phyloP scores from a whole-genome alignment of 257 asterid genomes.

The Capsicum baccatum region DNA sequence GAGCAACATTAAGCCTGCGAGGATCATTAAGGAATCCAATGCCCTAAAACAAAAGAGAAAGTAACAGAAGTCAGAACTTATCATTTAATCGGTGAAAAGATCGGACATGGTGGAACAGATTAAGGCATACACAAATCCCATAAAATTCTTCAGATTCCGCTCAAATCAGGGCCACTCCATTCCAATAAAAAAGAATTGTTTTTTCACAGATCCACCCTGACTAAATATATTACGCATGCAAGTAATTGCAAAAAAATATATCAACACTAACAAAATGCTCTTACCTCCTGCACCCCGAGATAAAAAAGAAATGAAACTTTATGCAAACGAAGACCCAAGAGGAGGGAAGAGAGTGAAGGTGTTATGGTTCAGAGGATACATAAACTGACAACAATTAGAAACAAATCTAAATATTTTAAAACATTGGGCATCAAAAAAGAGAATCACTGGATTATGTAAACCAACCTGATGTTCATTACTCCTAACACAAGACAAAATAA shows the following conservation, averaged over 20 bases:
- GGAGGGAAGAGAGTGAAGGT: background rate
- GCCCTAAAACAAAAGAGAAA: slow-evolving; percentile 58
- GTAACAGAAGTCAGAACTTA: slow-evolving; percentile 15
- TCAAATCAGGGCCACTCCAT: too few species aligned
- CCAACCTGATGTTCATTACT: slow-evolving; percentile 98
- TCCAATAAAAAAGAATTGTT: too few species aligned
- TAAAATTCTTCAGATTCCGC: too few species aligned
- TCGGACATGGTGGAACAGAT: background rate
- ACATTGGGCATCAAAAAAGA: background rate
- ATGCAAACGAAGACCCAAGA: background rate
- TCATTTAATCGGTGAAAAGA: background rate
- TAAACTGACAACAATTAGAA: background rate
- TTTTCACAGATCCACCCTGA: background rate
- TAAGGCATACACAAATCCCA: background rate
- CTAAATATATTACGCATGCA: background rate
- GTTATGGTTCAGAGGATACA: background rate
- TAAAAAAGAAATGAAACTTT: background rate
- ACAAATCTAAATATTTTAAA: background rate
- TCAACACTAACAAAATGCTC: background rate
- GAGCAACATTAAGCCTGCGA: slow-evolving; percentile 98
- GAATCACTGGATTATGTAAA: slow-evolving; percentile 22
- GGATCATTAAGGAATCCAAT: slow-evolving; percentile 99
- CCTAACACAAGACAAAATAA: slow-evolving; percentile 96
- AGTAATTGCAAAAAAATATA: background rate
- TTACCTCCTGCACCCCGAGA: background rate